Conservation (phyloP, 176 grass and related monocot genomes). For the Bromus sterilis region DNA sequence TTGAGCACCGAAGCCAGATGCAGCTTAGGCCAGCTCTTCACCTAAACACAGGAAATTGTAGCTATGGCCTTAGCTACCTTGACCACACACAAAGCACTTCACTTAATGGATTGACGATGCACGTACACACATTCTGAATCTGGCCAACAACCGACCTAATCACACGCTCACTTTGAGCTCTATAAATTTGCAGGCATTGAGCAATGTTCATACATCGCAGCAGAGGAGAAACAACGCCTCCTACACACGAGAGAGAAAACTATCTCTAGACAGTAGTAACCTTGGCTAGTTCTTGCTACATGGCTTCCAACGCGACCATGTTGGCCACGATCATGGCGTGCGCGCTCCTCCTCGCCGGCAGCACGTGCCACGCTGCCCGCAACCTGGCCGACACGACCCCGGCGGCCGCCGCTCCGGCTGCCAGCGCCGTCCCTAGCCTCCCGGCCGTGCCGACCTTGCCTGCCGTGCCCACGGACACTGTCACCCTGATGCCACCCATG, state of each 20-base stretch:
- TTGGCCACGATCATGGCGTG: not conserved
- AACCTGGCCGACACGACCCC: not conserved
- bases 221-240: not conserved
- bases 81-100: not conserved
- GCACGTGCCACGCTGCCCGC: not conserved
- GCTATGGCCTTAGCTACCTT: not conserved
- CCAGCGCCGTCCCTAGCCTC: not conserved
- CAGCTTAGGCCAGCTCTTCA: not conserved
- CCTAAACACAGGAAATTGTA: not conserved
- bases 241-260: not conserved
- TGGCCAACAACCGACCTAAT: constrained; percentile 3
- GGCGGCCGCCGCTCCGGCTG: not conserved
- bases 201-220: not conserved
- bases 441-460: not conserved
- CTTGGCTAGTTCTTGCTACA: not conserved
- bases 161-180: not conserved
- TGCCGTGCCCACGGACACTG: not conserved
- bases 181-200: not conserved
- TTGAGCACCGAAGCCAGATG: not conserved
- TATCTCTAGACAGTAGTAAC: too few species aligned
- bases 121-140: not conserved
- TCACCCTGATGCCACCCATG: not conserved
- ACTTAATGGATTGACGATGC: not conserved
- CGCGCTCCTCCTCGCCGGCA: not conserved
- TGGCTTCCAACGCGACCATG: not conserved